Evolutionary conservation across 2,329 filamentous ascomycete species (phyloP), one percentile per base, ranked within the genome.

Genomic region (Cryphonectria japonica): DNA sequence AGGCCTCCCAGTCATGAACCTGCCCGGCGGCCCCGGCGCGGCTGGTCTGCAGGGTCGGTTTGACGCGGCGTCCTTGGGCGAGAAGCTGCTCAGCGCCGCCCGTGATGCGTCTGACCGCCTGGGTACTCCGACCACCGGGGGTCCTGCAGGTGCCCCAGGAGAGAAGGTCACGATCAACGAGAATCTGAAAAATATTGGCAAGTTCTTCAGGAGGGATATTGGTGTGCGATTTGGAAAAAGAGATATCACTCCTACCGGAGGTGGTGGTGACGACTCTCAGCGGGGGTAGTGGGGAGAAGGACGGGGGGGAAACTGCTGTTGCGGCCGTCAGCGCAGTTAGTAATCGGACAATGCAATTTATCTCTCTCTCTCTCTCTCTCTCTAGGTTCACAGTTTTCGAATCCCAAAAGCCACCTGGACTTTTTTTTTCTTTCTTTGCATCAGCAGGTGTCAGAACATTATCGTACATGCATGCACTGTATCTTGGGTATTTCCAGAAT

Each of bases 161-260:
- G 85, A 88, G 69, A 89, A 91, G 76, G 89, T 88, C 9, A 93
- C 92, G 67, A 88, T 98, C 74, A 97, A 98, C 79, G 95, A 97
- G 81, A 98, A 98, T 81, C 80, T 98, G 81, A 95, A 94, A 83
- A 97, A 94, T 79, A 93, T 99, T 82, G 95, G 95, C 34, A 98
- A 97, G 82, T 98, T 98, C 83, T 98, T 98, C 84, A 90, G 92
- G 73, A 86, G 95, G 74, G 95, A 98, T 83, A 91, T 95, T 74
- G 92, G 93, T 41, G 89, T 88, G 14, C 84, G 92, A 74, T 95
- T 95, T 79, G 92, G 92, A 63, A 90, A 88, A 81, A 81, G 87
- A 67, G 86, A 88, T 69, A 82, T 78, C 22, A 81, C 79, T 69
- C 79, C 79, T 8, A 80, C 79, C 7, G 78, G 78, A n/a, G 73